Evolutionary conservation across 2,329 filamentous ascomycete genomes (phyloP), one percentile per base, ranked within the genome.

Genomic region (Colletotrichum siamense): DNA sequence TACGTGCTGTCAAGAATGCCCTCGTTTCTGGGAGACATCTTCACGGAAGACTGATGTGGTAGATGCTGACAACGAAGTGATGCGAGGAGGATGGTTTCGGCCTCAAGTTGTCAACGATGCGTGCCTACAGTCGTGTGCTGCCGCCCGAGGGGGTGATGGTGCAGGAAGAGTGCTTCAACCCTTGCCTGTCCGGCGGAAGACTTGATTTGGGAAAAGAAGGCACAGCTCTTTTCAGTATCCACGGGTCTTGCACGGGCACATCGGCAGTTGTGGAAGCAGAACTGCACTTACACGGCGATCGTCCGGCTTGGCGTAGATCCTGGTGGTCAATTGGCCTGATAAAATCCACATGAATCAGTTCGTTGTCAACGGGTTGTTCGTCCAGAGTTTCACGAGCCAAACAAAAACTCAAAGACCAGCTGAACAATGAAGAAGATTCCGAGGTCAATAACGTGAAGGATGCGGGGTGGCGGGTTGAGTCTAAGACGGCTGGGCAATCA

Each of bases 1-100:
- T 83, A 81, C 22, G 80, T 79, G 76, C 79, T 80, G 68, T 84
- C 82, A 16, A 86, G 80, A 10, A 85, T 80, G 34, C 82, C 83
- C 9, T 81, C 80, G 70, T 77, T 79, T 49, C 78, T 80, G 34
- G 80, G 79, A 71, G 82, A 74, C 83, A 85, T 86, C n/a, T 65
- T 81, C 28, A 22, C 15, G 12, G 30, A 30, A 13, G 39, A 5
- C 28, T 15, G 61, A 55, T n/a, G 10, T 18, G 28, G 32, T 22
- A 24, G 30, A 18, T 15, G 22, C 18, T 26, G 32, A 36, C 22
- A 12, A 5, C n/a, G 5, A 44, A 10, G 22, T 24, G n/a, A 18
- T 65, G 44, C 9, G 30, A 74, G 59, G n/a, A 30, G 8, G 12
- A 9, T 9, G 9, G 10, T 24, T 32, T 64, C 55, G 63, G 69